Conservation (phyloP, 345 rosid genomes). For the Eucalyptus tenuipes region DNA sequence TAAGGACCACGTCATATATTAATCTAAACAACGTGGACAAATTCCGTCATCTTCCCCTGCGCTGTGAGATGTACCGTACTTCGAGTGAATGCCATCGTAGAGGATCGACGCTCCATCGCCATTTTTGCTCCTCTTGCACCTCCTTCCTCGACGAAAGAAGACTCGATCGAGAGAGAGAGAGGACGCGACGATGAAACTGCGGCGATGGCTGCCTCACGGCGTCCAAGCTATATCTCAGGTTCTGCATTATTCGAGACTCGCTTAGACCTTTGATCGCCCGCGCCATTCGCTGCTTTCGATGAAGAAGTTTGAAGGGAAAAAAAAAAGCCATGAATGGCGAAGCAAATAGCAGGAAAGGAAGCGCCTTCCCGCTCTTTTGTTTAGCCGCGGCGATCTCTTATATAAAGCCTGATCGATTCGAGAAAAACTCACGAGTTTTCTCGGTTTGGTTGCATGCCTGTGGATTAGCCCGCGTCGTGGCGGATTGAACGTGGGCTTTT, state of each 20-base stretch:
- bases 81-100: neutral
- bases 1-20: too few species aligned
- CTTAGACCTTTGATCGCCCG: neutral
- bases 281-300: neutral
- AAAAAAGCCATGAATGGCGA: neutral
- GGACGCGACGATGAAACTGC: neutral
- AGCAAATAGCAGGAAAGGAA: neutral
- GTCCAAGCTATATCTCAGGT: neutral
- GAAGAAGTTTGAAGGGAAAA: neutral
- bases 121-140: neutral
- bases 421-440: neutral
- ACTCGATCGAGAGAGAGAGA: neutral
- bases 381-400: neutral
- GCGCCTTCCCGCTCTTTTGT: neutral
- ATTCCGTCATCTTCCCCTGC: neutral
- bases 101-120: neutral
- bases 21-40: too few species aligned
- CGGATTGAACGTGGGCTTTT: neutral
- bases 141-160: neutral
- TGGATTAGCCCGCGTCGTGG: neutral
- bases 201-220: neutral
- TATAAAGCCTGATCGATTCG: neutral
- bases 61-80: neutral
- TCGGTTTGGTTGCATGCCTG: neutral
- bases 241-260: neutral